Evolutionary conservation across 2,329 filamentous ascomycete species (phyloP).

Genomic region (Madurella fahalii): DNA sequence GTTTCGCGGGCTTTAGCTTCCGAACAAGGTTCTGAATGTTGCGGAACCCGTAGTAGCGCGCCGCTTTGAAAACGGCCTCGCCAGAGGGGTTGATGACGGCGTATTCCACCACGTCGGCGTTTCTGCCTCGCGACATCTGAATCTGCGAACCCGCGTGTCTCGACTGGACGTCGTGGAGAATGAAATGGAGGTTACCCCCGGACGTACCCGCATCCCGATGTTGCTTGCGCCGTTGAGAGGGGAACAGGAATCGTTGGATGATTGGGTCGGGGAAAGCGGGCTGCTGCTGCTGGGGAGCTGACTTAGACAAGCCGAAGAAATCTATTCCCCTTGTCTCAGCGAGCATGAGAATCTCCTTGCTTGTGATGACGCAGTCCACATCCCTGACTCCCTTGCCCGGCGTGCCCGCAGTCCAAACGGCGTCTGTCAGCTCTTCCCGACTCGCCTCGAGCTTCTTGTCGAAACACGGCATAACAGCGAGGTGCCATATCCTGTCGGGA

Average conservation of each 20-base stretch:
- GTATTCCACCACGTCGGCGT: conserved; percentile 88
- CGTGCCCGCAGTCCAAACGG: conserved; percentile 59
- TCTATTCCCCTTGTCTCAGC: conserved; percentile 74
- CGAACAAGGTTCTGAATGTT: conserved; percentile 98
- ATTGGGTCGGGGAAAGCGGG: conserved; percentile 67
- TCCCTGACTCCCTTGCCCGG: conserved; percentile 65
- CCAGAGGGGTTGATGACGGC: conserved; percentile 55
- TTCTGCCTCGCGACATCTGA: conserved; percentile 70
- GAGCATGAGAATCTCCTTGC: conserved; percentile 87
- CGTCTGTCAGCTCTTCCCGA: conserved; percentile 82
- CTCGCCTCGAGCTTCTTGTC: conserved; percentile 98
- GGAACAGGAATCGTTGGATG: conserved; percentile 72
- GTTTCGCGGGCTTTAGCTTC: conserved; percentile 75
- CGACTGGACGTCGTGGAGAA: conserved; percentile 70
- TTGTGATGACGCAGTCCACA: conserved; percentile 97
- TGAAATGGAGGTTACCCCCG: conserved; percentile 83
- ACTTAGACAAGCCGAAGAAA: conserved; percentile 64
- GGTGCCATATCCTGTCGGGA: conserved; percentile 83
- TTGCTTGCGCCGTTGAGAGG: conserved; percentile 42
- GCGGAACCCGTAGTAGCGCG: conserved; percentile 93
- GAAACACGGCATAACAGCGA: conserved; percentile 97
- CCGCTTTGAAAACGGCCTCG: conserved; percentile 67
- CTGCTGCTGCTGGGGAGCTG: conserved; percentile 38
- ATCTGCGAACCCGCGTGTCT: conserved; percentile 69
- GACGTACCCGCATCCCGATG: conserved; percentile 67